A percentile compares a stretch with the other conserved stretches of the same genome.
Conservation (phyloP, 352 stramenopile species). For the Globisporangium acanthophoron region DNA sequence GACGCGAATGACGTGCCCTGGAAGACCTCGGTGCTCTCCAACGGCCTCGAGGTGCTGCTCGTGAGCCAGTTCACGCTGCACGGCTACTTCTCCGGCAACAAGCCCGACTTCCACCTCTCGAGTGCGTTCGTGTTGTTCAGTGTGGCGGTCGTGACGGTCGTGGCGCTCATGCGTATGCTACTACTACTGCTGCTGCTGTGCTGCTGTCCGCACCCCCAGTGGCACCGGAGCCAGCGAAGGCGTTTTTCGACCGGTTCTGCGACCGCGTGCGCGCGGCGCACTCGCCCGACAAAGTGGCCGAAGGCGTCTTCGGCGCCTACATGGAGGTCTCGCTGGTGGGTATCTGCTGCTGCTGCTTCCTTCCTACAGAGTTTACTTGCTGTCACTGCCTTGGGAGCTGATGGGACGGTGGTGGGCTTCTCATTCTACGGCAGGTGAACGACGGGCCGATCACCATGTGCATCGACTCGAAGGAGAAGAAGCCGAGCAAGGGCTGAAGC, state of each 20-base stretch:
- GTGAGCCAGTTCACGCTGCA: slow-evolving; percentile 87
- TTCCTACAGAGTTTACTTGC: not conserved
- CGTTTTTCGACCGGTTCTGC: slow-evolving; percentile 75
- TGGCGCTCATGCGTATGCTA: not conserved
- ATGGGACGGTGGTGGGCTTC: not conserved
- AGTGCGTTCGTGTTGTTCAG: slow-evolving; percentile 30
- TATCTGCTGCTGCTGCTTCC: not conserved
- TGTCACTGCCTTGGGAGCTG: not conserved
- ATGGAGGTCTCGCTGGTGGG: slow-evolving; percentile 83
- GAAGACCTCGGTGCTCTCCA: slow-evolving; percentile 61
- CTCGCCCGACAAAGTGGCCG: slow-evolving; percentile 56
- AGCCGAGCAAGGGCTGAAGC: slow-evolving; percentile 6
- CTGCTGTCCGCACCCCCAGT: slow-evolving; percentile 25
- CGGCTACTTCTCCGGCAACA: slow-evolving; percentile 79
- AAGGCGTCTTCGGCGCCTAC: slow-evolving; percentile 77
- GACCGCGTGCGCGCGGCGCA: slow-evolving; percentile 55
- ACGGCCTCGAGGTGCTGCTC: slow-evolving; percentile 74
- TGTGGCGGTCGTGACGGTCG: not conserved
- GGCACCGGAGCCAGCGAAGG: slow-evolving; percentile 53
- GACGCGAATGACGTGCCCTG: slow-evolving; percentile 46
- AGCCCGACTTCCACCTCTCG: slow-evolving; percentile 80
- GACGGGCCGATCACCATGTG: slow-evolving; percentile 80
- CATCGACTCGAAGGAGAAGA: slow-evolving; percentile 75
- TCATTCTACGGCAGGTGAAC: slow-evolving; percentile 38
- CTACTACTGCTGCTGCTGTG: not conserved